A percentile compares a stretch with the other conserved stretches of the same genome.
Evolutionary conservation across 2,329 filamentous ascomycete species (phyloP).

Genomic region (Colletotrichum sp.): DNA sequence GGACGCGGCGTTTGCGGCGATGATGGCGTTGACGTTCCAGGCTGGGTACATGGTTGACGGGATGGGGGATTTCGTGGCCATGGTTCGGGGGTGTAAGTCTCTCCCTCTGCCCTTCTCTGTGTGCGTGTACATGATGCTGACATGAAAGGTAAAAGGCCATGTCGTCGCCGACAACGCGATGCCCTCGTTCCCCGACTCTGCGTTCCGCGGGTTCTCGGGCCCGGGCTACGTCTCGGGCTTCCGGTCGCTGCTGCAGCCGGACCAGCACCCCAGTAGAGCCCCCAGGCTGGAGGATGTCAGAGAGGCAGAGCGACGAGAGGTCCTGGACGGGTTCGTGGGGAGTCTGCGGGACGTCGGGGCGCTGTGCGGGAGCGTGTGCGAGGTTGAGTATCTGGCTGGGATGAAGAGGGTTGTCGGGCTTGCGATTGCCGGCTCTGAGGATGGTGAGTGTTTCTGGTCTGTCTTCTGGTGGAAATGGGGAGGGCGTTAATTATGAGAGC

Average conservation of each 20-base stretch:
- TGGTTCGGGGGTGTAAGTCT: conserved; percentile 40
- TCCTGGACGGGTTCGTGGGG: not conserved
- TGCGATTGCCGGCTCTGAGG: conserved; percentile 27
- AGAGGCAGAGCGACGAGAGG: not conserved
- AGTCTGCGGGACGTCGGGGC: not conserved
- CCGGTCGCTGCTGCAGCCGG: conserved; percentile 16
- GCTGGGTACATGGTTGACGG: conserved; percentile 43
- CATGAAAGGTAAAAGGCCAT: conserved; percentile 23
- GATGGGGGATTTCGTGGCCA: conserved; percentile 42
- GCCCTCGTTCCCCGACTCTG: conserved; percentile 23
- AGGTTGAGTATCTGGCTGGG: conserved; percentile 33
- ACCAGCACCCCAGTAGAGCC: not conserved
- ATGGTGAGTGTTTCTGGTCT: conserved; percentile 26
- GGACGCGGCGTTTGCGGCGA: conserved; percentile 42
- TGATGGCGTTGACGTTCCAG: conserved; percentile 42
- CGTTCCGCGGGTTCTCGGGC: conserved; percentile 30
- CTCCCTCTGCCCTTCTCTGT: not conserved
- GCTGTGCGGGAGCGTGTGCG: conserved; percentile 34
- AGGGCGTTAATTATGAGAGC: not conserved
- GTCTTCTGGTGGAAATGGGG: too few species aligned
- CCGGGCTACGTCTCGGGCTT: conserved; percentile 32
- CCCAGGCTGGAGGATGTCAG: not conserved
- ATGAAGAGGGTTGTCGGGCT: conserved; percentile 33
- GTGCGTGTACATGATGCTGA: not conserved
- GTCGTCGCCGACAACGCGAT: conserved; percentile 28